phyloP scores from a whole-genome alignment of 345 rosid genomes.

The Heritiera littoralis region DNA sequence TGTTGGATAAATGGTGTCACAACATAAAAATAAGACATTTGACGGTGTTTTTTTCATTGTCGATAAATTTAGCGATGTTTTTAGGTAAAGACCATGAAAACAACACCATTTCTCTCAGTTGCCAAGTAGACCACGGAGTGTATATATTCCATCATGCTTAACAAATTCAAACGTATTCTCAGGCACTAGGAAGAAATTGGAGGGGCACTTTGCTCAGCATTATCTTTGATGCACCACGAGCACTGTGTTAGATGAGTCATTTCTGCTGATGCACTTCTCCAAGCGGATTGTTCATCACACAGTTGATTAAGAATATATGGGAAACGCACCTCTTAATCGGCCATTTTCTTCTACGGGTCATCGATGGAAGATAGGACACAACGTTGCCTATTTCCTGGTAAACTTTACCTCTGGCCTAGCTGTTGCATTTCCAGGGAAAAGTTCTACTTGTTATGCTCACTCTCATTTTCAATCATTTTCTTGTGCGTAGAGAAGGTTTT shows the following conservation, averaged over 20 bases:
- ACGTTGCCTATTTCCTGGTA: not conserved
- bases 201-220: not conserved
- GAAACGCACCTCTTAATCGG: not conserved
- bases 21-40: too few relatives aligned
- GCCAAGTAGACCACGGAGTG: too few relatives aligned
- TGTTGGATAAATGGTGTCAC: not conserved
- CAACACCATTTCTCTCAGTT: too few relatives aligned
- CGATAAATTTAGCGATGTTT: too few relatives aligned
- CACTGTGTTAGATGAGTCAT: not conserved
- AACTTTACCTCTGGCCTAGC: not conserved
- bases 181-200: slow-evolving; percentile 8
- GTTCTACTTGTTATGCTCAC: too few relatives aligned
- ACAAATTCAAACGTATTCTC: not conserved
- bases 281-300: not conserved
- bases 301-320: not conserved
- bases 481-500: too few relatives aligned
- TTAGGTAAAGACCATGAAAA: not conserved
- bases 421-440: not conserved
- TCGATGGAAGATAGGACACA: not conserved
- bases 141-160: not conserved
- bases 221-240: not conserved
- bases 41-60: too few relatives aligned
- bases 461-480: too few relatives aligned
- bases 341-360: not conserved
- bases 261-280: not conserved